phyloP scores from a whole-genome alignment of 75 land plant genomes.

The Ceratopteris richardii region DNA sequence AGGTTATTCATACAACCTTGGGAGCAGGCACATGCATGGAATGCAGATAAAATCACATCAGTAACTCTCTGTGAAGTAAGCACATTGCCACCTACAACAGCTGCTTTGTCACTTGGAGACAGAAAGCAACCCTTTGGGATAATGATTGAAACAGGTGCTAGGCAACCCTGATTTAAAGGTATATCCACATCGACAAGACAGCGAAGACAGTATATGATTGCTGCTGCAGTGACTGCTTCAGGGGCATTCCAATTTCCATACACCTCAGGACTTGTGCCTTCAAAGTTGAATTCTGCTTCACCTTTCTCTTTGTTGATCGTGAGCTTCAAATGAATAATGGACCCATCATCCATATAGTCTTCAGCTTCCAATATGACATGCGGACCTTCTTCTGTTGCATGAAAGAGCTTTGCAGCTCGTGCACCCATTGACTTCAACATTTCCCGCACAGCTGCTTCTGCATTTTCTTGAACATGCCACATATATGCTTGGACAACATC shows the following conservation, averaged over 20 bases:
- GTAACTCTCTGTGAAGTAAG: conserved; percentile 94
- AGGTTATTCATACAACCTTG: conserved; percentile 99
- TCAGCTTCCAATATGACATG: conserved; percentile 60
- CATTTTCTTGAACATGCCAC: conserved; percentile 86
- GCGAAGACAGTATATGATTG: conserved; percentile 90
- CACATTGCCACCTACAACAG: conserved; percentile 98
- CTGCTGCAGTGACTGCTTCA: conserved; percentile 94
- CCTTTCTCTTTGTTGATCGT: conserved; percentile 69
- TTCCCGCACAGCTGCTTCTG: conserved; percentile 91
- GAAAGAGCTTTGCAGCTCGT: conserved; percentile 24
- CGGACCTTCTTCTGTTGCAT: conserved; percentile 10
- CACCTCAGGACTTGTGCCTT: conserved; percentile 82
- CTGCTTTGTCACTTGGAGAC: conserved; percentile 97
- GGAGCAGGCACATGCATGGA: conserved; percentile 98
- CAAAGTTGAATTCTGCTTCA: conserved; percentile 80
- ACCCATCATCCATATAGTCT: conserved; percentile 99
- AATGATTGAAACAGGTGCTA: conserved; percentile 81
- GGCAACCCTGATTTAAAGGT: conserved; percentile 95
- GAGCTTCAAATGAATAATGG: conserved; percentile 78
- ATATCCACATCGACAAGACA: conserved; percentile 94
- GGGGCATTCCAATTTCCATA: conserved; percentile 99
- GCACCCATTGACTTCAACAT: conserved; percentile 84
- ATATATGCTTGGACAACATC: conserved; percentile 94
- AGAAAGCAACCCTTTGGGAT: conserved; percentile 82
- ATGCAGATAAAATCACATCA: conserved; percentile 89